phyloP scores from a whole-genome alignment of 2,329 filamentous ascomycete genomes.

The Escovopsis sp. region DNA sequence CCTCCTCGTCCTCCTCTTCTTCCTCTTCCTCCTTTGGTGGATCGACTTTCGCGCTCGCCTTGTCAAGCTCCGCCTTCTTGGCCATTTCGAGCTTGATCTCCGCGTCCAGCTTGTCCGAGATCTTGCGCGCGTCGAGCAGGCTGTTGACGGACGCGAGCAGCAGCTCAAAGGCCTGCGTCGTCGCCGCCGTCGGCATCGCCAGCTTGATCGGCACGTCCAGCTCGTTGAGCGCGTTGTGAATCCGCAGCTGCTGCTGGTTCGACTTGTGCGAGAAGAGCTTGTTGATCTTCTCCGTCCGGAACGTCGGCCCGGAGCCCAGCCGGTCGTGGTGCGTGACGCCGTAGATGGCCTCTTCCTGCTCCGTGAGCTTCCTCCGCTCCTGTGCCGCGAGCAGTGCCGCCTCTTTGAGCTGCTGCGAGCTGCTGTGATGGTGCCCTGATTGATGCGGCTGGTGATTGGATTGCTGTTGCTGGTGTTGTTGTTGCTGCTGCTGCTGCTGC shows the following conservation, averaged over 20 bases:
- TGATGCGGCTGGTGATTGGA: not conserved
- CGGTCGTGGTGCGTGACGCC: slow-evolving; percentile 79
- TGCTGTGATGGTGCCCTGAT: too few species aligned
- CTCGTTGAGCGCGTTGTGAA: slow-evolving; percentile 55
- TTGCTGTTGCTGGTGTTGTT: not conserved
- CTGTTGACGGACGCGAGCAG: slow-evolving; percentile 52
- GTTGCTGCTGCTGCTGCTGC: slow-evolving; percentile 6
- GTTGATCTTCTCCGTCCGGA: slow-evolving; percentile 70
- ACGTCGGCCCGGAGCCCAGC: slow-evolving; percentile 70
- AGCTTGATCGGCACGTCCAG: slow-evolving; percentile 56
- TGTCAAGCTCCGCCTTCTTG: slow-evolving; percentile 39
- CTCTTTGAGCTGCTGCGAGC: slow-evolving; percentile 14
- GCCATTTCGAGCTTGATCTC: slow-evolving; percentile 49
- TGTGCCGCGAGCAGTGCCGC: slow-evolving; percentile 12
- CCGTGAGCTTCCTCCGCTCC: slow-evolving; percentile 54
- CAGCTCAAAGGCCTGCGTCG: slow-evolving; percentile 55
- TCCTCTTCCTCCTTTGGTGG: slow-evolving; percentile 8
- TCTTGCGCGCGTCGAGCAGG: slow-evolving; percentile 58
- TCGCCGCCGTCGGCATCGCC: slow-evolving; percentile 57
- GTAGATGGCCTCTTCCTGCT: slow-evolving; percentile 63
- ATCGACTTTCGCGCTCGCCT: slow-evolving; percentile 12
- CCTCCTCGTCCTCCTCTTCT: slow-evolving; percentile 7
- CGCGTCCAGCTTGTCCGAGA: slow-evolving; percentile 58
- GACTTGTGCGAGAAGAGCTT: slow-evolving; percentile 67
- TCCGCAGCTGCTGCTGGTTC: slow-evolving; percentile 59